Percentiles rank a stretch among this genome's conserved stretches.
Conservation (phyloP, 202 grass and related monocot species). For the Carex sylvatica region DNA sequence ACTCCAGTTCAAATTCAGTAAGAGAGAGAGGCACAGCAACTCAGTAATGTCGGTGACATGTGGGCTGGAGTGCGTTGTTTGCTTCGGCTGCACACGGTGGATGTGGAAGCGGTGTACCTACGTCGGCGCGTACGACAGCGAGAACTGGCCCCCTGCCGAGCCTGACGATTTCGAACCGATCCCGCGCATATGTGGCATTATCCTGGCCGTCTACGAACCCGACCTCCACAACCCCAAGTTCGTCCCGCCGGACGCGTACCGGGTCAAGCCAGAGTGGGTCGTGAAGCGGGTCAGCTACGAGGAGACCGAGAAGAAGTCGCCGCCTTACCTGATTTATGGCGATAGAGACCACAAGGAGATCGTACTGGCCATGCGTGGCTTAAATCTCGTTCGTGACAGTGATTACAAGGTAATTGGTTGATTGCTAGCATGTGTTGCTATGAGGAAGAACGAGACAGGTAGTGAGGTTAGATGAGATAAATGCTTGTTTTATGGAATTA, state of each 20-base stretch:
- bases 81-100: constrained; percentile 78
- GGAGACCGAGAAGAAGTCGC: constrained; percentile 50
- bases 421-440: neutral
- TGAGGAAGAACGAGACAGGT: neutral
- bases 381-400: constrained; percentile 90
- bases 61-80: constrained; percentile 90
- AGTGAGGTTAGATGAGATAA: neutral
- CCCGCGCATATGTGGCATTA: constrained; percentile 68
- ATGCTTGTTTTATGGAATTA: neutral
- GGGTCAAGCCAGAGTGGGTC: constrained; percentile 44
- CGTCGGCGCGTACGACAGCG: constrained; percentile 97
- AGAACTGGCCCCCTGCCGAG: constrained; percentile 67
- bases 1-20: neutral
- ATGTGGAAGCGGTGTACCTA: constrained; percentile 85
- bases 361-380: constrained; percentile 80
- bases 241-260: constrained; percentile 37
- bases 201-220: constrained; percentile 72
- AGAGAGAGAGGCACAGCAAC: neutral
- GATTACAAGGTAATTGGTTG: constrained; percentile 65
- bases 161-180: constrained; percentile 67
- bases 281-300: constrained; percentile 53
- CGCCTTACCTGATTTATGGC: constrained; percentile 78
- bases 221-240: constrained; percentile 57
- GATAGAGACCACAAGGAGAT: constrained; percentile 57
- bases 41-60: constrained; percentile 78